Conservation (phyloP, 2,329 filamentous ascomycete species). For the Neonectria neomacrospora region DNA sequence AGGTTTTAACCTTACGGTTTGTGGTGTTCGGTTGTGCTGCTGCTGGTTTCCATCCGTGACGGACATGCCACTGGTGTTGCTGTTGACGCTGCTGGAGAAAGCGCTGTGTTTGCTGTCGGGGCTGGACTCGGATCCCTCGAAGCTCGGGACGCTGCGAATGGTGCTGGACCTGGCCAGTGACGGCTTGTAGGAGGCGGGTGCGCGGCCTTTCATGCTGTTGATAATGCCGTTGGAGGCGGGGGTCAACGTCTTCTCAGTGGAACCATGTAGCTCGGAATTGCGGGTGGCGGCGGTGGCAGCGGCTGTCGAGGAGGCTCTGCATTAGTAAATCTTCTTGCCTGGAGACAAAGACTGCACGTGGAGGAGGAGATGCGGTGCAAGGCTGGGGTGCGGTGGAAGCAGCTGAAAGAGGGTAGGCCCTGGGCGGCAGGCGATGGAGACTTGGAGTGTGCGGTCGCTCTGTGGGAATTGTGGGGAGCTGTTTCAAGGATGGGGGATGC, state of each 20-base stretch:
- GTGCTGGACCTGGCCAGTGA: conserved; percentile 53
- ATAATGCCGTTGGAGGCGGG: conserved; percentile 53
- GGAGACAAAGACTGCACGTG: conserved; percentile 14
- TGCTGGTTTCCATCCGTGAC: conserved; percentile 50
- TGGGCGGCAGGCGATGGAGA: conserved; percentile 3
- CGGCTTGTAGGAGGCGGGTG: conserved; percentile 48
- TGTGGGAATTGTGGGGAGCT: conserved; percentile 40
- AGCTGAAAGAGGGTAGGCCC: conserved; percentile 16
- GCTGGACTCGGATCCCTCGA: conserved; percentile 62
- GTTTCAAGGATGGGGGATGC: conserved; percentile 38
- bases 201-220: conserved; percentile 54
- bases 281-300: conserved; percentile 33
- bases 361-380: conserved; percentile 20
- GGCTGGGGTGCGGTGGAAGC: conserved; percentile 33
- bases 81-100: conserved; percentile 67
- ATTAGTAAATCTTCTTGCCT: conserved; percentile 31
- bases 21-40: conserved; percentile 48
- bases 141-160: conserved; percentile 68
- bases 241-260: conserved; percentile 48
- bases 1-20: conserved; percentile 52
- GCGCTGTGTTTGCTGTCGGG: conserved; percentile 60
- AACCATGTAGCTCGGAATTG: conserved; percentile 46
- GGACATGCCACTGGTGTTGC: conserved; percentile 62
- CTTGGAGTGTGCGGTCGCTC: conserved; percentile 28
- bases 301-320: conserved; percentile 33